These are phyloP conservation scores for Yamadazyma dendronema DNA, from an alignment of 1,139 yeast species.

Conservation along the genomic window DNA sequence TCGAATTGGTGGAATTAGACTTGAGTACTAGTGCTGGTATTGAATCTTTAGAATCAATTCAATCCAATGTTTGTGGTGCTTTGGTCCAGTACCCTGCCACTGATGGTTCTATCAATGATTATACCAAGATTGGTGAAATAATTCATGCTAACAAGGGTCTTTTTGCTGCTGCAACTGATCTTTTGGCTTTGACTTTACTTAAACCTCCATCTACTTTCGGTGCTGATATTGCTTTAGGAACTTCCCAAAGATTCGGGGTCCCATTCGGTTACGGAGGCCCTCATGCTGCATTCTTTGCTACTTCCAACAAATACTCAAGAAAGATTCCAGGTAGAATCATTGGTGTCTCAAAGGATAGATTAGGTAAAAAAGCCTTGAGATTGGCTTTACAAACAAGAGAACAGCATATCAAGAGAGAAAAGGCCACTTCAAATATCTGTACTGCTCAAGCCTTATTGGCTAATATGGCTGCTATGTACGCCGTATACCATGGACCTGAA, in stretches of 20 bases:
- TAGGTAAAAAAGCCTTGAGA: slow-evolving; percentile 85
- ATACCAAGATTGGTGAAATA: slow-evolving; percentile 56
- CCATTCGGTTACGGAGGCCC: slow-evolving; percentile 99
- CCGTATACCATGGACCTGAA: slow-evolving; percentile 92
- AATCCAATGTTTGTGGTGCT: slow-evolving; percentile 66
- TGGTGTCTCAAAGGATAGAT: slow-evolving; percentile 88
- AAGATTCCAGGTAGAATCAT: slow-evolving; percentile 96
- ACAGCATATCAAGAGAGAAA: slow-evolving; percentile 95
- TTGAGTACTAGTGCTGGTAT: slow-evolving; percentile 51
- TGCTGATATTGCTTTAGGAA: slow-evolving; percentile 92
- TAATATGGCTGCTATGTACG: slow-evolving; percentile 93
- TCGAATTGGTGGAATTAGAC: slow-evolving; percentile 62
- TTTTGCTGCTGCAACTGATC: slow-evolving; percentile 83
- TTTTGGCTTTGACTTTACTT: slow-evolving; percentile 80
- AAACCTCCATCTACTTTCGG: slow-evolving; percentile 83
- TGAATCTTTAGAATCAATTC: slow-evolving; percentile 32
- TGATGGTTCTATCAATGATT: slow-evolving; percentile 66
- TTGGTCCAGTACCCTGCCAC: slow-evolving; percentile 90
- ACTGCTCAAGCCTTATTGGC: slow-evolving; percentile 97
- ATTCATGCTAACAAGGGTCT: slow-evolving; percentile 74
- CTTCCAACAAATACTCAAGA: slow-evolving; percentile 72
- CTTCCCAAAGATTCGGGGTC: slow-evolving; percentile 94
- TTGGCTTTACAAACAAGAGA: slow-evolving; percentile 96
- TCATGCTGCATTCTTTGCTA: slow-evolving; percentile 96
- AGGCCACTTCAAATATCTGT: slow-evolving; percentile 96